Percentiles rank a stretch among this genome's conserved stretches.
phyloP scores from a whole-genome alignment of 768 basidiomycete genomes.

The Pleurotus tuoliensis region DNA sequence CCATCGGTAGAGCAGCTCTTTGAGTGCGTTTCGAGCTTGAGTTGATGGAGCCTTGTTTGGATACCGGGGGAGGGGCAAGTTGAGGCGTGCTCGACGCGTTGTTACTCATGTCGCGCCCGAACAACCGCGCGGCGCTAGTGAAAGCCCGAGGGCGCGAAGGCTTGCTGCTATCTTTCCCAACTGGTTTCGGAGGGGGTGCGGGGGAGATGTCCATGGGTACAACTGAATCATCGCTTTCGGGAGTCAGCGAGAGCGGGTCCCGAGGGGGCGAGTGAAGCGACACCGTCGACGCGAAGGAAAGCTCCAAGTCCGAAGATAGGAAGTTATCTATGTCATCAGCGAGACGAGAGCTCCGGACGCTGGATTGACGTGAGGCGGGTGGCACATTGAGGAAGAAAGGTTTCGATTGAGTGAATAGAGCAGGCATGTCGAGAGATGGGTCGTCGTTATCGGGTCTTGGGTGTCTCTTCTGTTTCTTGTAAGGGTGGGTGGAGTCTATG shows the following conservation, averaged over 20 bases:
- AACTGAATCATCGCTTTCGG: slow-evolving; percentile 41
- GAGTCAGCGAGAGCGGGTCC: slow-evolving; percentile 38
- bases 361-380: slow-evolving; percentile 41
- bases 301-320: slow-evolving; percentile 70
- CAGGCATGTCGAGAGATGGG: slow-evolving; percentile 36
- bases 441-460: slow-evolving; percentile 24
- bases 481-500: slow-evolving; percentile 34
- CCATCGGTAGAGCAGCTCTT: slow-evolving; percentile 57
- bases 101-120: slow-evolving; percentile 76
- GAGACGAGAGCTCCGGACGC: slow-evolving; percentile 27
- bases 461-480: slow-evolving; percentile 45
- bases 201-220: slow-evolving; percentile 86
- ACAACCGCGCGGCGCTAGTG: slow-evolving; percentile 62
- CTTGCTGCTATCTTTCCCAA: slow-evolving; percentile 14
- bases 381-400: slow-evolving; percentile 42
- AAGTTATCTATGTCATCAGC: slow-evolving; percentile 61
- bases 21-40: slow-evolving; percentile 51
- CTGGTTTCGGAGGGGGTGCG: slow-evolving; percentile 35
- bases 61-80: slow-evolving; percentile 17
- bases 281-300: slow-evolving; percentile 80
- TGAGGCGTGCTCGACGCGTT: slow-evolving; percentile 28
- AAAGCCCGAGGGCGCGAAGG: slow-evolving; percentile 57
- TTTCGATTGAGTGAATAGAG: slow-evolving; percentile 42
- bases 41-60: slow-evolving; percentile 32
- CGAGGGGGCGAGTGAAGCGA: slow-evolving; percentile 71